phyloP scores from a whole-genome alignment of 163 green algal genomes.

The Chlorella variabilis region DNA sequence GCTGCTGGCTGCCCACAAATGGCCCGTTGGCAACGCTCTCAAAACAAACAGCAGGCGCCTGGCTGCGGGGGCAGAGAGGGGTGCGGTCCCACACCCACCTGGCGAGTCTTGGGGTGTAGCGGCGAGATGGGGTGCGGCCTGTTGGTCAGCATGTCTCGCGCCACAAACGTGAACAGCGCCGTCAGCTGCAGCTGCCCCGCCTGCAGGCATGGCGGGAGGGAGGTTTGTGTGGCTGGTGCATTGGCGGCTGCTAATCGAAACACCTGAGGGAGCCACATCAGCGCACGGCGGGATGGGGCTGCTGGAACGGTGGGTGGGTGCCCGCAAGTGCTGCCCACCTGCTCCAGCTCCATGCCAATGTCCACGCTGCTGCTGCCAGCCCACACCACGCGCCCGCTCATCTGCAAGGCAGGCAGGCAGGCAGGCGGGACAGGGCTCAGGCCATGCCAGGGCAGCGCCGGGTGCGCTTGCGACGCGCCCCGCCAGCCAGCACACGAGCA shows the following conservation, averaged over 20 bases:
- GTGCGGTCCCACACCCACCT: not conserved
- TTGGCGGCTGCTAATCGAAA: too few species aligned
- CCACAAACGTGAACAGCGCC: slow-evolving; percentile 83
- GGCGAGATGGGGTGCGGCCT: slow-evolving; percentile 63
- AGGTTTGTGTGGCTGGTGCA: too few species aligned
- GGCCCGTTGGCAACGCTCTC: too few species aligned
- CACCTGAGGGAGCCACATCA: too few species aligned
- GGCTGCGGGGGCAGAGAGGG: too few species aligned
- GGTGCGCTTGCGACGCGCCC: too few species aligned
- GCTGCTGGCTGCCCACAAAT: too few species aligned
- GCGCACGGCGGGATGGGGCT: too few species aligned
- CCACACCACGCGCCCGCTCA: slow-evolving; percentile 9
- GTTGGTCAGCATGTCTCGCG: slow-evolving; percentile 63
- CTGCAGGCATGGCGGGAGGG: slow-evolving; percentile 20
- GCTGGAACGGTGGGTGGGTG: too few species aligned
- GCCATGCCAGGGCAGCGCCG: not conserved
- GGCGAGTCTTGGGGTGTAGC: slow-evolving; percentile 39
- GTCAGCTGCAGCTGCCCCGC: slow-evolving; percentile 45
- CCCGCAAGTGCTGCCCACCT: slow-evolving; percentile 47
- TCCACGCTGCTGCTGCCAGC: slow-evolving; percentile 30
- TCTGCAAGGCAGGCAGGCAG: not conserved
- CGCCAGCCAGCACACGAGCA: too few species aligned
- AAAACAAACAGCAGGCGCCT: too few species aligned
- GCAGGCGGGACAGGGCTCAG: not conserved
- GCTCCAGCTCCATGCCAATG: slow-evolving; percentile 58